phyloP scores from a whole-genome alignment of 257 asterid genomes.

The Solanum commersonii region DNA sequence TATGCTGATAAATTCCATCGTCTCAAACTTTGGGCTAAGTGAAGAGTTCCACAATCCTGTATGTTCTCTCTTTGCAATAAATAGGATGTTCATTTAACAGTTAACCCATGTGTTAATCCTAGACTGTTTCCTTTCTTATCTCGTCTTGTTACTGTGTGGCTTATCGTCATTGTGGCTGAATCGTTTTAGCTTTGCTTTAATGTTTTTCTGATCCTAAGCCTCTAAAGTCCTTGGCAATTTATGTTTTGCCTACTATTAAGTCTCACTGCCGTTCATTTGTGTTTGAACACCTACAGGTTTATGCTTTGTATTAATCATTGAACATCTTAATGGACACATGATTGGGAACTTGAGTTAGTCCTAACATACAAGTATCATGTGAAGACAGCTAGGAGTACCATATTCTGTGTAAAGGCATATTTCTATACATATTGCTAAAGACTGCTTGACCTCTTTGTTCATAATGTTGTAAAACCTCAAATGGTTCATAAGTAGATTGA shows the following conservation, averaged over 20 bases:
- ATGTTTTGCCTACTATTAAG: neutral
- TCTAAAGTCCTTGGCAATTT: neutral
- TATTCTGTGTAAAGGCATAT: neutral
- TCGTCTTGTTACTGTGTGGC: neutral
- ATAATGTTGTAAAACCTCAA: neutral
- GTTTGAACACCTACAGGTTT: neutral
- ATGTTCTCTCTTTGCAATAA: slow-evolving; percentile 17
- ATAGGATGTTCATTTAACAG: neutral
- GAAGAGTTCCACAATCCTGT: slow-evolving; percentile 94
- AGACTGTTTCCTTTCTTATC: neutral
- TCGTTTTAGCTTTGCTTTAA: neutral
- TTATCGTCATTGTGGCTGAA: neutral
- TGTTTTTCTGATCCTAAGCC: neutral
- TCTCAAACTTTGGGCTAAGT: slow-evolving; percentile 63
- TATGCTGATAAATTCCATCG: slow-evolving; percentile 48
- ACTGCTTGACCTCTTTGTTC: neutral
- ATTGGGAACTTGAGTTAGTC: neutral
- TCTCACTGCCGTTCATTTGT: neutral
- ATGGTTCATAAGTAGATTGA: neutral
- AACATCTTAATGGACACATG: neutral
- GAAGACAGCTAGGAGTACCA: neutral
- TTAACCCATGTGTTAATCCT: neutral
- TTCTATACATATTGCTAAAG: neutral
- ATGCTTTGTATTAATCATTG: neutral
- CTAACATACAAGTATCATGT: neutral